Evolutionary conservation across 2,329 filamentous ascomycete species (phyloP).

Genomic region (Ascochyta viciae-villosae): DNA sequence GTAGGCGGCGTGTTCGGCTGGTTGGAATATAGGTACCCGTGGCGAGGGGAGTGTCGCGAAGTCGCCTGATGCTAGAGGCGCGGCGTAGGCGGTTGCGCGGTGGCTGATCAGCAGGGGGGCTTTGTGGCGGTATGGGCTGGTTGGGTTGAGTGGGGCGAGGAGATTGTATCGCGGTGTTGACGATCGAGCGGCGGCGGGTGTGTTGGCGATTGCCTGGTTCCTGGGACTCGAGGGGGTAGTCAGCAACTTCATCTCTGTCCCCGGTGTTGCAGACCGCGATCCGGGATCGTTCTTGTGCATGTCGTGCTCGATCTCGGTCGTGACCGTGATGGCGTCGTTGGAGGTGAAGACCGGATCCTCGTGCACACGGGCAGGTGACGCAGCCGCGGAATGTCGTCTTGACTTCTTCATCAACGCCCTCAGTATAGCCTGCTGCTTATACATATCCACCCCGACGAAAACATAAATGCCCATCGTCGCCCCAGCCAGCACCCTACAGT

Average conservation of each 20-base stretch:
- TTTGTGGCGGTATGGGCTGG: background rate
- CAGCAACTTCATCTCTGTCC: conserved; percentile 30
- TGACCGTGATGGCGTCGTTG: conserved; percentile 54
- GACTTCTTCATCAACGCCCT: conserved; percentile 27
- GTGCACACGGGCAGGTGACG: background rate
- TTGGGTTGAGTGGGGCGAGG: background rate
- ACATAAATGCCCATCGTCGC: conserved; percentile 71
- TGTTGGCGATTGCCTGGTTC: conserved; percentile 8
- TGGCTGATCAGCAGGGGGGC: conserved; percentile 8
- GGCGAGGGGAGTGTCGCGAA: background rate
- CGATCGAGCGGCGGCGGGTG: background rate
- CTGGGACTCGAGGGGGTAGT: conserved; percentile 41
- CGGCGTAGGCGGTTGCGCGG: conserved; percentile 21
- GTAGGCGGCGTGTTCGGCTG: background rate
- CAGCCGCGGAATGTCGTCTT: conserved; percentile 6
- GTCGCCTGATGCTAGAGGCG: conserved; percentile 5
- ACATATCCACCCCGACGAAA: conserved; percentile 71
- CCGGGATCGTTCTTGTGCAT: conserved; percentile 54
- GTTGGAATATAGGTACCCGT: background rate
- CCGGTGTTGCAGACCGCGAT: conserved; percentile 10
- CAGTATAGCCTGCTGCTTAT: conserved; percentile 67
- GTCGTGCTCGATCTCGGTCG: conserved; percentile 70
- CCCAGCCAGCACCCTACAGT: conserved; percentile 59
- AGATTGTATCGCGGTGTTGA: background rate
- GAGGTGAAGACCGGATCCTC: conserved; percentile 44